These are phyloP conservation scores for Stentor roeselii DNA, from an alignment of 73 alveolate species.

Conservation along the genomic window DNA sequence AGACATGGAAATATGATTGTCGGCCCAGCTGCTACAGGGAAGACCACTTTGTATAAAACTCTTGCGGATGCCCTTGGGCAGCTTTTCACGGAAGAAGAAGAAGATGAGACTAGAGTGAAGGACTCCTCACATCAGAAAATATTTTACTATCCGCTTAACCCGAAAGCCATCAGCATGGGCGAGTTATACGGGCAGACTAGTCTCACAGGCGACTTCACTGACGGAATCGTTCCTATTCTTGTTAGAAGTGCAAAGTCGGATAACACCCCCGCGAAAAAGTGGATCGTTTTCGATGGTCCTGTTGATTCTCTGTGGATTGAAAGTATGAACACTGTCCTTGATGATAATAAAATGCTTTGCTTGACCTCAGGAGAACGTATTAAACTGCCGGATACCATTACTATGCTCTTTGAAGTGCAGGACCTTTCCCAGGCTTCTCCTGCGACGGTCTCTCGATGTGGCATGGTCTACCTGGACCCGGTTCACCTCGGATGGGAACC, in stretches of 20 bases:
- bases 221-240: slow-evolving; percentile 96
- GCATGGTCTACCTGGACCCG: slow-evolving; percentile 99
- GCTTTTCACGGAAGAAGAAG: slow-evolving; percentile 76
- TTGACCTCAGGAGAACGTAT: slow-evolving; percentile 96
- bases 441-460: slow-evolving; percentile 99
- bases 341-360: slow-evolving; percentile 99
- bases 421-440: slow-evolving; percentile 99
- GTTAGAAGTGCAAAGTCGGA: slow-evolving; percentile 97
- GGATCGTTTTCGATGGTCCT: slow-evolving; percentile 93
- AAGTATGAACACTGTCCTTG: slow-evolving; percentile 98
- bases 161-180: slow-evolving; percentile 99
- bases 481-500: slow-evolving; percentile 99
- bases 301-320: slow-evolving; percentile 95
- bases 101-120: slow-evolving; percentile 32
- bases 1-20: slow-evolving; percentile 99
- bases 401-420: slow-evolving; percentile 99
- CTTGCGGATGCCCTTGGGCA: slow-evolving; percentile 93
- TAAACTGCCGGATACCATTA: slow-evolving; percentile 97
- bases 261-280: slow-evolving; percentile 94
- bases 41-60: slow-evolving; percentile 91
- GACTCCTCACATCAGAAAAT: slow-evolving; percentile 43
- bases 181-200: slow-evolving; percentile 66
- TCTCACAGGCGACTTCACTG: slow-evolving; percentile 97
- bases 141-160: slow-evolving; percentile 75
- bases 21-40: slow-evolving; percentile 99